phyloP scores from a whole-genome alignment of 2,329 filamentous ascomycete genomes.

The Nemania abortiva region DNA sequence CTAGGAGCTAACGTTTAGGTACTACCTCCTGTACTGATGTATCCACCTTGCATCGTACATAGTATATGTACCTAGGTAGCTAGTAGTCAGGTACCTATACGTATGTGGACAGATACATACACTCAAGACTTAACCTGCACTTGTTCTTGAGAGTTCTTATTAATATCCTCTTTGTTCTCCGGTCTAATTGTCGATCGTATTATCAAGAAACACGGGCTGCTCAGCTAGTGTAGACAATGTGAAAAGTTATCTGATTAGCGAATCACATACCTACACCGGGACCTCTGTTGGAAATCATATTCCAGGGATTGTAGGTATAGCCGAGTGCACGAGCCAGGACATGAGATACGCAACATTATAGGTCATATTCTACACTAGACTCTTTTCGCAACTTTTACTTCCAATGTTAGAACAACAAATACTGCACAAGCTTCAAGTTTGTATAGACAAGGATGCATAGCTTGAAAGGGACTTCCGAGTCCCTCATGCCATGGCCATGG shows the following conservation, averaged over 20 bases:
- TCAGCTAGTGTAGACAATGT: background rate
- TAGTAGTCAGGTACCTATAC: slow-evolving; percentile 2
- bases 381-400: background rate
- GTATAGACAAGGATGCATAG: background rate
- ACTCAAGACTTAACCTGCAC: too few species aligned
- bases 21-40: too few species aligned
- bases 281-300: background rate
- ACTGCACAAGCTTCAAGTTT: background rate
- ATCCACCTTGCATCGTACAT: too few species aligned
- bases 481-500: background rate
- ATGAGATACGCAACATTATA: too few species aligned
- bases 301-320: background rate
- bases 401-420: background rate
- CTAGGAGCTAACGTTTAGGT: too few species aligned
- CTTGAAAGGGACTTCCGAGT: background rate
- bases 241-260: background rate
- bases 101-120: too few species aligned
- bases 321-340: too few species aligned
- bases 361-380: background rate
- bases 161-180: background rate
- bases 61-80: too few species aligned
- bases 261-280: background rate
- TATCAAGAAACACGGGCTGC: background rate
- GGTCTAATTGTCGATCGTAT: background rate
- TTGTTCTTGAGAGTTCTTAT: background rate